Conservation (phyloP, 805 yeast genomes). For the Lachancea lanzarotensis region DNA sequence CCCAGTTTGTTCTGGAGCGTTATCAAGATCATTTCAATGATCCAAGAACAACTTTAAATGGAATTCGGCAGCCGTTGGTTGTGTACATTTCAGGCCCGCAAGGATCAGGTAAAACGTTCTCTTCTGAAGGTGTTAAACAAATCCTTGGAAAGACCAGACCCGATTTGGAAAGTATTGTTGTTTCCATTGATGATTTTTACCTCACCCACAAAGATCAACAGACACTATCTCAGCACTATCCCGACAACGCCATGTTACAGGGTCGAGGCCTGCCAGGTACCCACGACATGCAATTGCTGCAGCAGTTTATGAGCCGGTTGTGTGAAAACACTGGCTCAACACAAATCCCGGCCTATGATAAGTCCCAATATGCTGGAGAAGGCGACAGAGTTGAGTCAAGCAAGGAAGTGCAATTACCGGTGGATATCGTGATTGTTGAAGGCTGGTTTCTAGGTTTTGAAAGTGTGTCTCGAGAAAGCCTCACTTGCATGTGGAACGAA, state of each 20-base stretch:
- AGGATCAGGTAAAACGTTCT: slow-evolving; percentile 69
- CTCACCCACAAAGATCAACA: slow-evolving; percentile 57
- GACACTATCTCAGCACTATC: slow-evolving; percentile 34
- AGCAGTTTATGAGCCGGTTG: slow-evolving; percentile 27
- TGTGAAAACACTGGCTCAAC: slow-evolving; percentile 5
- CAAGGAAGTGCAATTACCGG: slow-evolving; percentile 30
- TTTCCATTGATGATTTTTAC: slow-evolving; percentile 87
- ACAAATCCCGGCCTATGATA: slow-evolving; percentile 67
- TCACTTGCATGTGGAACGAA: background rate
- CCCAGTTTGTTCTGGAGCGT: background rate
- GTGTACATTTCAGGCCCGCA: slow-evolving; percentile 66
- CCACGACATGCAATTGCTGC: slow-evolving; percentile 52
- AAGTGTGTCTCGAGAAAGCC: slow-evolving; percentile 21
- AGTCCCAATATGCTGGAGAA: slow-evolving; percentile 58
- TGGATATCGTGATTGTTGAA: slow-evolving; percentile 71
- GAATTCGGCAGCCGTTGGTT: slow-evolving; percentile 36
- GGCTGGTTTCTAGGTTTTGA: slow-evolving; percentile 91
- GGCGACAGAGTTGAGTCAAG: slow-evolving; percentile 61
- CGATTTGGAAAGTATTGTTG: slow-evolving; percentile 35
- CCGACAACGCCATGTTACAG: slow-evolving; percentile 49
- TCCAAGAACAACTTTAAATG: background rate
- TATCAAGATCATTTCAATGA: background rate
- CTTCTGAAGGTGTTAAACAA: slow-evolving; percentile 38
- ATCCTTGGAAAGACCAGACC: slow-evolving; percentile 35
- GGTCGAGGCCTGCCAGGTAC: slow-evolving; percentile 95